These are phyloP conservation scores for Prunella vulgaris DNA, from an alignment of 257 asterid genomes.

Conservation along the genomic window DNA sequence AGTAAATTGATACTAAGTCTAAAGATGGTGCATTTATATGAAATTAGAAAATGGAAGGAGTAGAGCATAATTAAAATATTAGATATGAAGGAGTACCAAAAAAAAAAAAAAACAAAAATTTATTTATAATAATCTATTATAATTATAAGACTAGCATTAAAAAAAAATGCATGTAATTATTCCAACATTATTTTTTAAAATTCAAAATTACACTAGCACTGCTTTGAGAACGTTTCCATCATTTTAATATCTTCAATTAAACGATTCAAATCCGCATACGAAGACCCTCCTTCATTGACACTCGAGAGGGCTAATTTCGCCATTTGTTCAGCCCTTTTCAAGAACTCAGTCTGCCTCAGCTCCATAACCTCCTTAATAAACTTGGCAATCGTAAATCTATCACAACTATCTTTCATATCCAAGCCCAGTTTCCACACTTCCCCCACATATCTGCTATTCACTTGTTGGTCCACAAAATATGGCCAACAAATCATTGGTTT, in stretches of 20 bases:
- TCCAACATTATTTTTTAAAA: conserved; percentile 14
- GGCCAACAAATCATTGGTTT: conserved; percentile 53
- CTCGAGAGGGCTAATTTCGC: conserved; percentile 30
- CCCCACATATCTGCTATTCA: conserved; percentile 39
- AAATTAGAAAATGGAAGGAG: too few species aligned
- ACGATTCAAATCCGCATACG: conserved; percentile 27
- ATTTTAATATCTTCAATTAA: conserved; percentile 33
- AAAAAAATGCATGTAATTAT: background rate
- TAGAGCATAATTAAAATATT: too few species aligned
- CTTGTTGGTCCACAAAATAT: conserved; percentile 35
- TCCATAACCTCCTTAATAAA: conserved; percentile 45
- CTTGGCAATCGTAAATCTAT: conserved; percentile 31
- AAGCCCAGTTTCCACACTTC: conserved; percentile 41
- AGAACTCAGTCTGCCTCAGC: conserved; percentile 34
- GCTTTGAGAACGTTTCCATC: background rate
- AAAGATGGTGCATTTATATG: too few species aligned
- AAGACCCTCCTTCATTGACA: conserved; percentile 36
- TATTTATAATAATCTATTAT: too few species aligned
- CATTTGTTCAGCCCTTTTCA: conserved; percentile 22
- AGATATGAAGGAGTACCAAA: too few species aligned
- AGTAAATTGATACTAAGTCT: too few species aligned
- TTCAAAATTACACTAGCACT: too few species aligned
- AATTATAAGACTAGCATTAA: too few species aligned
- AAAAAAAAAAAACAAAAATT: too few species aligned
- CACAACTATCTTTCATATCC: conserved; percentile 51